These are phyloP conservation scores for Aspergillus chevalieri DNA, from an alignment of 2,329 filamentous ascomycete genomes.

Conservation along the genomic window DNA sequence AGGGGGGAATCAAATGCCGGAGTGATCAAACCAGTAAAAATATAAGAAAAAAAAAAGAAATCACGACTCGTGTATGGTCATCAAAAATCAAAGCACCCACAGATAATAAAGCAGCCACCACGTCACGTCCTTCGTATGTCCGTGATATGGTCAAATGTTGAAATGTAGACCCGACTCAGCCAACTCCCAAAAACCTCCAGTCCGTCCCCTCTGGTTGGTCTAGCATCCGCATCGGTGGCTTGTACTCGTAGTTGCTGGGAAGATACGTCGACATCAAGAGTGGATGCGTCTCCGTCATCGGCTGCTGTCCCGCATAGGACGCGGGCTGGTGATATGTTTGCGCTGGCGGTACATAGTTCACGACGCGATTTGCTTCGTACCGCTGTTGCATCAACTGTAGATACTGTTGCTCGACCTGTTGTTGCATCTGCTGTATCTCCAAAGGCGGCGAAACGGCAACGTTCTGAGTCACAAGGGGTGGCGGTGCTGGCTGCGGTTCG, in stretches of 20 bases:
- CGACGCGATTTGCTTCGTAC: slow-evolving; percentile 22
- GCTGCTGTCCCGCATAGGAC: slow-evolving; percentile 18
- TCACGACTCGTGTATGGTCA: not conserved
- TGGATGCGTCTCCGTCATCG: slow-evolving; percentile 24
- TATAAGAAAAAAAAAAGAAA: not conserved
- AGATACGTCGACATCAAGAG: slow-evolving; percentile 28
- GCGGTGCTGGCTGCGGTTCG: slow-evolving; percentile 23
- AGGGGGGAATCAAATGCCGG: not conserved
- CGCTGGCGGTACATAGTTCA: slow-evolving; percentile 26
- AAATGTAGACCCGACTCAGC: slow-evolving; percentile 14
- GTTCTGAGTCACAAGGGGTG: slow-evolving; percentile 25
- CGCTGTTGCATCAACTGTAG: slow-evolving; percentile 28
- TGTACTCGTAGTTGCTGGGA: slow-evolving; percentile 25
- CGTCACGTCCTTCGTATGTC: too few relatives aligned
- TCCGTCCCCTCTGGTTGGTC: slow-evolving; percentile 36
- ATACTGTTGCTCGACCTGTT: slow-evolving; percentile 25
- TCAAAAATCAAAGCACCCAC: too few relatives aligned
- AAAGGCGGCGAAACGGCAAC: slow-evolving; percentile 25
- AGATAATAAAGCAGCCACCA: too few relatives aligned
- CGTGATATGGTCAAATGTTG: too few relatives aligned
- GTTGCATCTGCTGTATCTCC: slow-evolving; percentile 25
- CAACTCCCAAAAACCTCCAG: slow-evolving; percentile 35
- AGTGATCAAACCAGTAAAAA: slow-evolving; percentile 2
- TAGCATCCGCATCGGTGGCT: slow-evolving; percentile 27
- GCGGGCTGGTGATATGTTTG: slow-evolving; percentile 17